Percentiles rank a stretch among this genome's conserved stretches.
phyloP scores from a whole-genome alignment of 169 alveolate genomes.

The Plasmodium billcollinsi region DNA sequence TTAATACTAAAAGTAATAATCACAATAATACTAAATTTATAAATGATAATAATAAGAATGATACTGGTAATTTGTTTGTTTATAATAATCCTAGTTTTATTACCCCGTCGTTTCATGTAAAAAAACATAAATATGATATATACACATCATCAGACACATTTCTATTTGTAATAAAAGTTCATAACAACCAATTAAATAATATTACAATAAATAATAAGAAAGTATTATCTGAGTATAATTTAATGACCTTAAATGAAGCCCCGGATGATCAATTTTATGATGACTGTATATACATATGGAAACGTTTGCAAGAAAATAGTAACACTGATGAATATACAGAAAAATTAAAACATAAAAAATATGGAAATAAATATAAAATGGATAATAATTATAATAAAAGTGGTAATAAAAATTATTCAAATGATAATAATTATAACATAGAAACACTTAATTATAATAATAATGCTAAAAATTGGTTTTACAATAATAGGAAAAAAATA shows the following conservation, averaged over 20 bases:
- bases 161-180: slow-evolving; percentile 11
- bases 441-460: too few relatives aligned
- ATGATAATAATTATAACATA: too few relatives aligned
- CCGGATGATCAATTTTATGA: slow-evolving; percentile 25
- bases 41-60: background rate
- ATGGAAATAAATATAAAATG: background rate
- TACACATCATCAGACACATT: slow-evolving; percentile 24
- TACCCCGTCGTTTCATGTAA: slow-evolving; percentile 23
- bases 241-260: slow-evolving; percentile 19
- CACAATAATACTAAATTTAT: background rate
- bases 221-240: slow-evolving; percentile 26
- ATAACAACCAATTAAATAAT: slow-evolving; percentile 6
- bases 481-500: background rate
- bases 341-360: background rate
- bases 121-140: slow-evolving; percentile 16
- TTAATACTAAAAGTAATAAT: background rate
- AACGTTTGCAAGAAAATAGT: background rate
- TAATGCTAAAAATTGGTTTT: too few relatives aligned
- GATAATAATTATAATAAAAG: background rate
- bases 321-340: background rate
- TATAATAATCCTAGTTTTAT: slow-evolving; percentile 12
- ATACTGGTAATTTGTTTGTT: background rate
- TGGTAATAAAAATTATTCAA: too few relatives aligned
- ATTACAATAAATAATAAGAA: slow-evolving; percentile 27
- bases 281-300: slow-evolving; percentile 38